These are phyloP conservation scores for Corymbia maculata DNA, from an alignment of 345 rosid genomes.

Conservation along the genomic window DNA sequence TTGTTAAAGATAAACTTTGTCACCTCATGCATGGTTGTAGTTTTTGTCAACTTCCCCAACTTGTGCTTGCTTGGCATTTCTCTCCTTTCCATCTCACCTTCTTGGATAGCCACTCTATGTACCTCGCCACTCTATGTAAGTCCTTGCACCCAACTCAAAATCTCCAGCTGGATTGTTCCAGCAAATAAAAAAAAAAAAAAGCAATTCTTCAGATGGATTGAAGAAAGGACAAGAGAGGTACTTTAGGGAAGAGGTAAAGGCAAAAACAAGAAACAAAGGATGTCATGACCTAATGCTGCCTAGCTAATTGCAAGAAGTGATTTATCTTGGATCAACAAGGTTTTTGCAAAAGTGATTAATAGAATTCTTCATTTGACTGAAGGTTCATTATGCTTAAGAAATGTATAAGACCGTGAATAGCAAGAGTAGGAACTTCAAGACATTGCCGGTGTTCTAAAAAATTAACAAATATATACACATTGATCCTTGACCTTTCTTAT, in stretches of 20 bases:
- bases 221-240: neutral
- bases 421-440: neutral
- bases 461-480: neutral
- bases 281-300: neutral
- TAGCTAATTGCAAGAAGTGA: neutral
- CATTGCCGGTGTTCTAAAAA: neutral
- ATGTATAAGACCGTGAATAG: neutral
- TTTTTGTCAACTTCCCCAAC: neutral
- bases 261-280: neutral
- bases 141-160: neutral
- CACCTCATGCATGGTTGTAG: neutral
- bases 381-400: neutral
- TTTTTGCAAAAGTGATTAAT: neutral
- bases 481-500: neutral
- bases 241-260: neutral
- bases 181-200: neutral
- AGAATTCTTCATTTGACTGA: neutral
- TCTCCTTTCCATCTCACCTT: neutral
- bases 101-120: neutral
- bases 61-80: neutral
- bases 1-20: neutral
- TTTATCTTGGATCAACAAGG: neutral
- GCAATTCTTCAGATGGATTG: neutral
- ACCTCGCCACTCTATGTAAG: neutral
- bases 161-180: neutral